Conservation (phyloP, 139 green algal genomes). For the Desmodesmus armatus region DNA sequence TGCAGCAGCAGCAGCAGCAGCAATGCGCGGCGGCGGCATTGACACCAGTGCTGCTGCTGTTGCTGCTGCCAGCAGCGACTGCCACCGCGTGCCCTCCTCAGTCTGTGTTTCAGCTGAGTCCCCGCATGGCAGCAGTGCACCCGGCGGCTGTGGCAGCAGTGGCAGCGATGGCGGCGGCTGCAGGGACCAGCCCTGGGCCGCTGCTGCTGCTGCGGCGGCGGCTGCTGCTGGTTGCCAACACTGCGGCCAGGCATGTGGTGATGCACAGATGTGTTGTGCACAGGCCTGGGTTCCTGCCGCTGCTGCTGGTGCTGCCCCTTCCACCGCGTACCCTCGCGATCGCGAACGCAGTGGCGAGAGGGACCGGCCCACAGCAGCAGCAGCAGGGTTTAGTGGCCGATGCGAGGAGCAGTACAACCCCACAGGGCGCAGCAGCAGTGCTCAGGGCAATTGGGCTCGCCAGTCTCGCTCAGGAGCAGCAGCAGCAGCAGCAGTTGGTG, state of each 20-base stretch:
- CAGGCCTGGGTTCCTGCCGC: neutral
- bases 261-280: neutral
- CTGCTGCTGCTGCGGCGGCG: conserved; percentile 1
- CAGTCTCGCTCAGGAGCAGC: neutral
- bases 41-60: neutral
- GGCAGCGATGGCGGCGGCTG: neutral
- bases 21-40: neutral
- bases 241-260: too few species aligned
- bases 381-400: neutral
- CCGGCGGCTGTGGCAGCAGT: conserved; percentile 2
- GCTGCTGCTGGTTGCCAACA: too few species aligned
- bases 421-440: neutral
- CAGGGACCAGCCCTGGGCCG: neutral
- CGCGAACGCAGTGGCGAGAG: neutral
- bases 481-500: neutral
- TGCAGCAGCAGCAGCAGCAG: conserved; percentile 14
- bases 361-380: neutral
- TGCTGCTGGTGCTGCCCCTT: neutral
- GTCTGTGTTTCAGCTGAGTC: neutral
- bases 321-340: neutral
- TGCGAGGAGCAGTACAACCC: neutral
- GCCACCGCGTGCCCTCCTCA: neutral
- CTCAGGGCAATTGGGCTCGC: neutral
- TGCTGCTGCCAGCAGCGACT: neutral
- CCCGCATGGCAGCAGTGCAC: neutral